phyloP scores from a whole-genome alignment of 2,329 filamentous ascomycete species.

The Sporothrix globosa region DNA sequence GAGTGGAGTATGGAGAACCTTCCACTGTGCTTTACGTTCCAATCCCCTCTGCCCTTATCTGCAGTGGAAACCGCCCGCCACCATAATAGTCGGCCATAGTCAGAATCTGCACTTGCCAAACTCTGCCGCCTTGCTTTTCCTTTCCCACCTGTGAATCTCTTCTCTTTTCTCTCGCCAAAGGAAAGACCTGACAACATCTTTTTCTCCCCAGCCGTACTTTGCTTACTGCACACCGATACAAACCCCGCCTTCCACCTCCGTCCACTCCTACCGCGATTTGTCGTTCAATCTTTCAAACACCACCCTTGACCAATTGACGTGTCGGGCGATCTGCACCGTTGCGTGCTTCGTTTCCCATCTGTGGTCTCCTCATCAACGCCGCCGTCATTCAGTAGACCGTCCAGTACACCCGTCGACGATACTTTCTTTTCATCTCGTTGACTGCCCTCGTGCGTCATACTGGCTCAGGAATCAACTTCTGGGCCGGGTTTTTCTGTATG shows the following conservation, averaged over 20 bases:
- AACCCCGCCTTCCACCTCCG: not conserved
- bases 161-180: not conserved
- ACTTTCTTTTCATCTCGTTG: not conserved
- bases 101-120: conserved; percentile 28
- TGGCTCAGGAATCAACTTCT: conserved; percentile 52
- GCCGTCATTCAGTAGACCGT: not conserved
- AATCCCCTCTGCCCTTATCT: not conserved
- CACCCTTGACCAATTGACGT: not conserved
- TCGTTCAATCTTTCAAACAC: not conserved
- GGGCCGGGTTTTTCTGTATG: conserved; percentile 56
- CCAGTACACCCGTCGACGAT: not conserved
- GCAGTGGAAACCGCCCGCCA: not conserved
- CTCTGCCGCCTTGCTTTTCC: conserved; percentile 26
- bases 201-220: not conserved
- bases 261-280: not conserved
- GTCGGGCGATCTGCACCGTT: not conserved
- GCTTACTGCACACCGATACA: not conserved
- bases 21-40: not conserved
- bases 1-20: not conserved
- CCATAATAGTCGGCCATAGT: not conserved
- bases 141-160: conserved; percentile 12
- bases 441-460: conserved; percentile 35
- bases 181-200: not conserved
- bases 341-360: not conserved
- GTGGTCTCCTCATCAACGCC: not conserved